Percentiles rank a stretch among this genome's conserved stretches.
phyloP scores from a whole-genome alignment of 73 alveolate species.

The Tetrahymena thermophila region DNA sequence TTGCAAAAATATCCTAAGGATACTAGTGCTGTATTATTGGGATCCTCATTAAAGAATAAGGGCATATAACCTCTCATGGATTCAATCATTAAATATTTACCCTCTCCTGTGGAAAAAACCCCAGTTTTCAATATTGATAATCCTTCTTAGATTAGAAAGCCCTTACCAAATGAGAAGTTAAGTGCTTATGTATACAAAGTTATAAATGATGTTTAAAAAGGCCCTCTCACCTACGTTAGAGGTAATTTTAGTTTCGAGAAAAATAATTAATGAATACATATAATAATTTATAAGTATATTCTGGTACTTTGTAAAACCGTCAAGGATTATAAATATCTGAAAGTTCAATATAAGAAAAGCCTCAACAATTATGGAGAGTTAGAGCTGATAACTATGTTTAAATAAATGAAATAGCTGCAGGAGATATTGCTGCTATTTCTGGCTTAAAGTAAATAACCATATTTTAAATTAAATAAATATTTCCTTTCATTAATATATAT shows the following conservation, averaged over 20 bases:
- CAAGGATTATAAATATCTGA: background rate
- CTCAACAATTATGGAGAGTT: conserved; percentile 50
- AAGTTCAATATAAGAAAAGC: conserved; percentile 27
- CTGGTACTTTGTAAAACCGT: background rate
- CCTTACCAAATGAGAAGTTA: conserved; percentile 47
- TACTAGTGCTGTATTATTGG: conserved; percentile 68
- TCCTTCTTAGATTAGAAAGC: conserved; percentile 5
- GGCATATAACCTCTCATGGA: conserved; percentile 80
- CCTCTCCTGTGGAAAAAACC: conserved; percentile 64
- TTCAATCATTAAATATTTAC: conserved; percentile 57
- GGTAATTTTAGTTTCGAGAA: conserved; percentile 41
- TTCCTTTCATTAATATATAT: too few relatives aligned
- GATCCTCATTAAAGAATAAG: conserved; percentile 75
- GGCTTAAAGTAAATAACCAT: conserved; percentile 10
- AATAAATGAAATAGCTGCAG: conserved; percentile 53
- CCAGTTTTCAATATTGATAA: conserved; percentile 10
- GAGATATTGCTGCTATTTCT: conserved; percentile 81
- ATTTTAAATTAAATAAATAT: background rate
- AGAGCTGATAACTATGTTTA: conserved; percentile 71
- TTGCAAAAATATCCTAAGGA: conserved; percentile 16
- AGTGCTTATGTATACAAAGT: conserved; percentile 79
- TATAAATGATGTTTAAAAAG: conserved; percentile 58
- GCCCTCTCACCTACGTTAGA: conserved; percentile 69
- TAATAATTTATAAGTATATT: background rate
- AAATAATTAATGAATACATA: background rate